Evolutionary conservation across 148 eudicot species (phyloP).

Genomic region (Pharnaceum exiguum): DNA sequence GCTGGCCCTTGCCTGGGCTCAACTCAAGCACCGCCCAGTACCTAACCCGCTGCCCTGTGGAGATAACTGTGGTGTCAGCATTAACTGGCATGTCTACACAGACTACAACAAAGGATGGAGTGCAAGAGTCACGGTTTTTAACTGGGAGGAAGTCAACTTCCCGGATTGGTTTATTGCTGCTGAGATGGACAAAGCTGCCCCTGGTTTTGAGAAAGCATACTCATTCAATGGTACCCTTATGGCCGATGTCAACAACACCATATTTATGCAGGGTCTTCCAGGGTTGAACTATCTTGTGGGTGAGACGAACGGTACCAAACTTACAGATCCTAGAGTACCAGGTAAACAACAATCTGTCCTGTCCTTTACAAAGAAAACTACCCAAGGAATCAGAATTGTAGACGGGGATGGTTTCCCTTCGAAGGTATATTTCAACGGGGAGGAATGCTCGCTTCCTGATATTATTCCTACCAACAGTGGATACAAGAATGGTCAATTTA

Average conservation of each 20-base stretch:
- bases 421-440: slow-evolving; percentile 66
- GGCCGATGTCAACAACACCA: slow-evolving; percentile 39
- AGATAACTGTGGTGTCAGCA: slow-evolving; percentile 86
- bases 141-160: slow-evolving; percentile 53
- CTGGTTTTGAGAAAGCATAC: slow-evolving; percentile 69
- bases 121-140: slow-evolving; percentile 56
- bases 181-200: slow-evolving; percentile 43
- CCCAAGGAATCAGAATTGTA: slow-evolving; percentile 38
- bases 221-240: slow-evolving; percentile 60
- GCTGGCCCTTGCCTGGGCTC: slow-evolving; percentile 67
- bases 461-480: slow-evolving; percentile 42
- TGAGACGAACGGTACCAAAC: slow-evolving; percentile 44
- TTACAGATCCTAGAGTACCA: slow-evolving; percentile 53
- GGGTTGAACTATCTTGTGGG: slow-evolving; percentile 69
- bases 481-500: slow-evolving; percentile 12
- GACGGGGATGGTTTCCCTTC: slow-evolving; percentile 64
- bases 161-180: slow-evolving; percentile 67
- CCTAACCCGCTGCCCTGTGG: slow-evolving; percentile 76
- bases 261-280: slow-evolving; percentile 55
- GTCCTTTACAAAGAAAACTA: slow-evolving; percentile 52
- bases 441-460: slow-evolving; percentile 64
- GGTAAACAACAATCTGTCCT: slow-evolving; percentile 76
- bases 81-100: slow-evolving; percentile 70
- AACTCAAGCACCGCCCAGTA: slow-evolving; percentile 46
- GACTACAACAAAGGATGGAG: slow-evolving; percentile 68